These are phyloP conservation scores for Boletus vermiculosoides DNA, from an alignment of 768 basidiomycete genomes.

Conservation along the genomic window DNA sequence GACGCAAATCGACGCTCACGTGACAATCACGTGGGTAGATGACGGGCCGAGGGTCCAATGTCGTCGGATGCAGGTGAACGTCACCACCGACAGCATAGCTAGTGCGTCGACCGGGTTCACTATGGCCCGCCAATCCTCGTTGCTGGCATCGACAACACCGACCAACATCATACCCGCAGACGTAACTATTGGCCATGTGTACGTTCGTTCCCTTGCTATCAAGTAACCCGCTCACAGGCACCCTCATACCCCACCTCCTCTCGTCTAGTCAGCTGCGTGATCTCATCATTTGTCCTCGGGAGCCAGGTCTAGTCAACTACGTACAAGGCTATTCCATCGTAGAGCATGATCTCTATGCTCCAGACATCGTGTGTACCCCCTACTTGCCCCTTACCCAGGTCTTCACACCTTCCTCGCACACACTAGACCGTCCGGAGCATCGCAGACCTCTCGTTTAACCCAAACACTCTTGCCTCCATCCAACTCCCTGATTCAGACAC, in stretches of 20 bases:
- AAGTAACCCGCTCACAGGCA: neutral
- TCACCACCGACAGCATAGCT: constrained; percentile 5
- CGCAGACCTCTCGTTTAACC: constrained; percentile 53
- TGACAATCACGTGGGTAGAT: constrained; percentile 20
- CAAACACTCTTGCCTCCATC: constrained; percentile 64
- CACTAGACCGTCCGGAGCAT: constrained; percentile 46
- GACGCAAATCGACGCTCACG: constrained; percentile 12
- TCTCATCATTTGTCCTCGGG: constrained; percentile 70
- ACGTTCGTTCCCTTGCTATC: constrained; percentile 24
- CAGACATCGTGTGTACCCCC: constrained; percentile 43
- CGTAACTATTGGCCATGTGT: constrained; percentile 66
- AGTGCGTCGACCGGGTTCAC: neutral
- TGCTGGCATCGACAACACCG: constrained; percentile 45
- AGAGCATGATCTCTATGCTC: constrained; percentile 55
- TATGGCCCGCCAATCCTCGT: constrained; percentile 49
- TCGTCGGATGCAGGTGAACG: constrained; percentile 1
- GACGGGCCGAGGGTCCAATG: constrained; percentile 16
- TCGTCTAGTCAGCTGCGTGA: constrained; percentile 68
- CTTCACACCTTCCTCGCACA: constrained; percentile 15
- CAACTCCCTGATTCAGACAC: constrained; percentile 49
- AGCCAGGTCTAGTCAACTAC: constrained; percentile 64
- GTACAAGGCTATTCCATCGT: constrained; percentile 51
- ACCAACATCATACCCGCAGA: constrained; percentile 40
- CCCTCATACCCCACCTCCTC: constrained; percentile 10
- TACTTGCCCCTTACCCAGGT: constrained; percentile 13